Conservation (phyloP, 2,329 filamentous ascomycete species). For the Helotiales sp. region DNA sequence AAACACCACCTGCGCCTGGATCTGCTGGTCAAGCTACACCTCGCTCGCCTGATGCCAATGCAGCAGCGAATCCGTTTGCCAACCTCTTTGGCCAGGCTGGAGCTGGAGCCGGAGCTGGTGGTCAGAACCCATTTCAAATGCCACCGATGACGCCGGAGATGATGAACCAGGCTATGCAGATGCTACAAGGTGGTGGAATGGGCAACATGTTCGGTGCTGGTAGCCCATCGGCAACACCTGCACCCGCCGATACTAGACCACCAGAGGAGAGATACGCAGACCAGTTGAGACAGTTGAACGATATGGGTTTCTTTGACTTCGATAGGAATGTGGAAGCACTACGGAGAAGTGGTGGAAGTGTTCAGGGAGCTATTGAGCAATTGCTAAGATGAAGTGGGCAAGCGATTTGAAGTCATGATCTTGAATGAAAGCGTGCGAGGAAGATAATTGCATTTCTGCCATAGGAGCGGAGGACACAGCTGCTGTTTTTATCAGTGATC, state of each 20-base stretch:
- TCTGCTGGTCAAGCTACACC: slow-evolving; percentile 35
- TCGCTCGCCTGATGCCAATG: slow-evolving; percentile 33
- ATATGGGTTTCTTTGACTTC: slow-evolving; percentile 99
- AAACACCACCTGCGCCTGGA: slow-evolving; percentile 33
- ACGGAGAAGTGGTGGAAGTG: slow-evolving; percentile 85
- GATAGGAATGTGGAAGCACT: slow-evolving; percentile 88
- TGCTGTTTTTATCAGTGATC: background rate
- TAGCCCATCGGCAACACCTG: slow-evolving; percentile 42
- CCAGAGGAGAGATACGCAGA: slow-evolving; percentile 92
- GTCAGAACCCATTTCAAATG: slow-evolving; percentile 40
- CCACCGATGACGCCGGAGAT: slow-evolving; percentile 55
- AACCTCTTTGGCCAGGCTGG: slow-evolving; percentile 56
- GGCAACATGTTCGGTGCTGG: slow-evolving; percentile 25
- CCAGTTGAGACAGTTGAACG: slow-evolving; percentile 89
- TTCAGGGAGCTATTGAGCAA: slow-evolving; percentile 86
- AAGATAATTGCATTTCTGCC: too few species aligned
- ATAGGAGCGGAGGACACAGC: background rate
- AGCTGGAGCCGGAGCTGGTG: slow-evolving; percentile 31
- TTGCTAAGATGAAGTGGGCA: slow-evolving; percentile 45
- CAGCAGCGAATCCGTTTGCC: slow-evolving; percentile 65
- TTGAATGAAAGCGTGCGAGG: background rate
- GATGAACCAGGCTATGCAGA: slow-evolving; percentile 54
- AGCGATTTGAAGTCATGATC: background rate
- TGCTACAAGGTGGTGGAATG: slow-evolving; percentile 28
- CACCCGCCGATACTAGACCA: slow-evolving; percentile 77